Base-by-base conservation (phyloP, 1,139 yeast species). In the Eremothecium sinecaudum region DNA sequence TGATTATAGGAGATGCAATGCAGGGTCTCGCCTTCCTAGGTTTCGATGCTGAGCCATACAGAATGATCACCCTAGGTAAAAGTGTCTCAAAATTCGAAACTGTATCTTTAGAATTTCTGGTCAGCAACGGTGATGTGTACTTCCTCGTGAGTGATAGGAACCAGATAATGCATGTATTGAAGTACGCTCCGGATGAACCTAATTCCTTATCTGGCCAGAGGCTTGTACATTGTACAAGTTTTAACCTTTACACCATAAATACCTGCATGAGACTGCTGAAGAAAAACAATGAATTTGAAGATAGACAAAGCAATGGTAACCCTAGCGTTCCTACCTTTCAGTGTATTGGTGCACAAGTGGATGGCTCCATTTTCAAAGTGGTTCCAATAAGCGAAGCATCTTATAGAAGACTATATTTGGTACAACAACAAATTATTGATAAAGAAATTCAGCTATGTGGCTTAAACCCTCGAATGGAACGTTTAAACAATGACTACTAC, bases 161-260 rank as follows among this genome's bases (percentile, higher is more conserved):
- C 35, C 71, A 75, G 24, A 67, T 71, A n/a, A 53, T 90, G 24
- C 94, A 84, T 52, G 55, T 90, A 11, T 61, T 86, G 24, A 84
- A 83, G 50, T 90, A 82, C 54, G 94, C 90, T 44, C 98, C 98
- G 0, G 96, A 86, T 48, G 94, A 84, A 53, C 82, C 93, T 0
- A 65, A 71, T 12, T 82, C 96, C 1, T 61, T 76, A 20, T 77
- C 84, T 36, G 98, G 98, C 1, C 86, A 79, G 47, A 64, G 76
- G 40, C 64, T 90, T 34, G 60, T 87, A 16, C 73, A 78, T 40
- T 75, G 75, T 45, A 70, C 90, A 0, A 75, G 81, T 16, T 80
- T 87, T 54, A 78, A 76, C 46, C 61, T 76, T 21, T 84, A 84
- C 46, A 68, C 78, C 9, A 56, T 66, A 6, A 71, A 81, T 8